A percentile compares a stretch with the other conserved stretches of the same genome.
Conservation (phyloP, 495 filamentous ascomycete species). For the Haplographium delicatum region DNA sequence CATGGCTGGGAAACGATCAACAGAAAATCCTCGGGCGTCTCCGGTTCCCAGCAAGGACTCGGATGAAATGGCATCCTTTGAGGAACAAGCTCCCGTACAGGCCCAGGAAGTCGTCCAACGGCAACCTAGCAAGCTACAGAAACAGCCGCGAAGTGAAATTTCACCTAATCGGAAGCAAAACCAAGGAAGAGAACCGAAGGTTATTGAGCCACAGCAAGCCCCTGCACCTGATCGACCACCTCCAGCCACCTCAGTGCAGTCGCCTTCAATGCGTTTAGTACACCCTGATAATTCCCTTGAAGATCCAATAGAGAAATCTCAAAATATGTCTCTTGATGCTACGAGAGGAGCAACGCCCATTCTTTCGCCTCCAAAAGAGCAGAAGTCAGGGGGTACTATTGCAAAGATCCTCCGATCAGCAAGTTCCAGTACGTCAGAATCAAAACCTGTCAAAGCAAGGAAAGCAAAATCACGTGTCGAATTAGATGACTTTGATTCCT, state of each 20-base stretch:
- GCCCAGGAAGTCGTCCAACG: constrained; percentile 41
- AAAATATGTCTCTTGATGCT: constrained; percentile 21
- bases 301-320: constrained; percentile 28
- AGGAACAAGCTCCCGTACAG: constrained; percentile 23
- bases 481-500: constrained; percentile 45
- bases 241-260: constrained; percentile 35
- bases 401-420: constrained; percentile 30
- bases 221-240: constrained; percentile 21
- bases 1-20: constrained; percentile 30
- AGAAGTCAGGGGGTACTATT: constrained; percentile 24
- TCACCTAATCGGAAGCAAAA: constrained; percentile 45
- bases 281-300: constrained; percentile 38
- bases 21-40: constrained; percentile 17
- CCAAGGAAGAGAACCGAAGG: constrained; percentile 27
- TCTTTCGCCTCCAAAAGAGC: constrained; percentile 11
- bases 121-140: constrained; percentile 70
- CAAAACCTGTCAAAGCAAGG: constrained; percentile 45
- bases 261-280: constrained; percentile 55
- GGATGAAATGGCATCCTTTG: constrained; percentile 16
- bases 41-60: constrained; percentile 27
- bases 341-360: constrained; percentile 10
- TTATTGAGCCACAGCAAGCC: constrained; percentile 30
- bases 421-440: constrained; percentile 30
- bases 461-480: constrained; percentile 44
- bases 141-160: constrained; percentile 51